Evolutionary conservation across 257 asterid genomes (phyloP), one percentile per base, ranked within the genome.

Genomic region (Solanum habrochaites): DNA sequence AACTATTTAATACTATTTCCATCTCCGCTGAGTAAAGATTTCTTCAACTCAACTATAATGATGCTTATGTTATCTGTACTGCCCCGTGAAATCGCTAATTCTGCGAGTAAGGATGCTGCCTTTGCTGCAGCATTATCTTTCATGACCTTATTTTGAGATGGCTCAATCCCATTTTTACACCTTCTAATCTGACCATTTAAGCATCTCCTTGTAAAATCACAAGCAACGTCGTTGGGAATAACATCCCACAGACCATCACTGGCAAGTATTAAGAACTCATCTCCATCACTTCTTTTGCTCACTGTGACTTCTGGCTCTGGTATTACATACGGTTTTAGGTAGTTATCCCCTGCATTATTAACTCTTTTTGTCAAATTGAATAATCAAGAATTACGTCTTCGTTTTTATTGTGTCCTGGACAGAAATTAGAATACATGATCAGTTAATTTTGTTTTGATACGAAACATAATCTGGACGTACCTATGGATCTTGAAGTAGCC

Each of bases 231-330:
- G 3, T 95, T 94, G 0, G 95, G 88, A 11, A 95, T 45, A 0
- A 93, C 98, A 25, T 94, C 98, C 98, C 96, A 94, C 12, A 95
- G 71, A 8, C 96, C 98, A 25, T 94, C 98, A n/a, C 95, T 92
- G 16, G 91, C 96, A n/a, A 94, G 85, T 85, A 93, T 88, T 60
- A 93, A 70, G 90, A 94, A 93, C 90, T 94, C 96, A 32, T 94
- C 98, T 21, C 16, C 15, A 21, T 80, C 42, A 0, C 23, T 90
- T 52, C 91, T 83, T 4, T 83, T 81, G 67, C 82, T 70, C 27
- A 93, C 88, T 43, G 27, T 90, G 5, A 94, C 95, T 71, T 93
- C 92, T 0, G 97, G 97, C 4, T 90, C 90, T 10, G 97, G 35
- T 32, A 90, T 93, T 77, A 93, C 97, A 27, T 42, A 93, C 1